phyloP scores from a whole-genome alignment of 768 basidiomycete species.

The Podaxis sp. region DNA sequence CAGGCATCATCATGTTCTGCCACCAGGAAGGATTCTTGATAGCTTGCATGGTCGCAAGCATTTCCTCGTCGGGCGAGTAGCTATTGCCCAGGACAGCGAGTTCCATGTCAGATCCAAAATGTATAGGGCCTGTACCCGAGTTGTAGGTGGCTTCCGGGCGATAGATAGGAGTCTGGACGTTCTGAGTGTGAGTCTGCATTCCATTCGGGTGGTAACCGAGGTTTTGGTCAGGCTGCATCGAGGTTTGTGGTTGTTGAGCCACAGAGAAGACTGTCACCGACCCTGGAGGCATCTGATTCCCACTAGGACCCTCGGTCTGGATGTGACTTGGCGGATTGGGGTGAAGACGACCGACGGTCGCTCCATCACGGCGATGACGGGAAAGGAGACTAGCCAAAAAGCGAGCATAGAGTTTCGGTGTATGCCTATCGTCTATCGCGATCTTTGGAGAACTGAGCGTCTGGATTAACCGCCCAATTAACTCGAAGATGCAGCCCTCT shows the following conservation, averaged over 20 bases:
- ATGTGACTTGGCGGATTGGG: conserved; percentile 46
- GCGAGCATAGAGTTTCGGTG: conserved; percentile 76
- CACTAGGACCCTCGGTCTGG: conserved; percentile 18
- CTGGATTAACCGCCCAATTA: conserved; percentile 72
- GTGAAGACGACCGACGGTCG: conserved; percentile 55
- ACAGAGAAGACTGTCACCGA: conserved; percentile 31
- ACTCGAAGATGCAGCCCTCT: conserved; percentile 69
- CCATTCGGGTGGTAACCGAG: conserved; percentile 19
- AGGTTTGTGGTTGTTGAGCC: conserved; percentile 16
- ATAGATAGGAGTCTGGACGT: conserved; percentile 39
- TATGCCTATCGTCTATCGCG: conserved; percentile 81
- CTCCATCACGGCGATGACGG: conserved; percentile 67
- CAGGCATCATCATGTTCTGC: conserved; percentile 85
- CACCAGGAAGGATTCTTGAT: conserved; percentile 74
- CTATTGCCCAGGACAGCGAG: conserved; percentile 30
- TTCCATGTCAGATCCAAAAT: conserved; percentile 42
- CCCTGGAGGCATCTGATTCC: conserved; percentile 18
- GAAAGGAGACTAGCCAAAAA: conserved; percentile 75
- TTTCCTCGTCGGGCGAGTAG: conserved; percentile 49
- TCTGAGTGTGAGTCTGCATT: conserved; percentile 17
- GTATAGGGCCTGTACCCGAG: conserved; percentile 39
- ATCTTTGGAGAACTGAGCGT: conserved; percentile 70
- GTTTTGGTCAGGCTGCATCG: conserved; percentile 20
- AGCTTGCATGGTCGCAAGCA: conserved; percentile 71
- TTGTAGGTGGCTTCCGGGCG: conserved; percentile 48